Conservation (phyloP, 1,284 basidiomycete species). For the Exobasidium cylindrosporum region DNA sequence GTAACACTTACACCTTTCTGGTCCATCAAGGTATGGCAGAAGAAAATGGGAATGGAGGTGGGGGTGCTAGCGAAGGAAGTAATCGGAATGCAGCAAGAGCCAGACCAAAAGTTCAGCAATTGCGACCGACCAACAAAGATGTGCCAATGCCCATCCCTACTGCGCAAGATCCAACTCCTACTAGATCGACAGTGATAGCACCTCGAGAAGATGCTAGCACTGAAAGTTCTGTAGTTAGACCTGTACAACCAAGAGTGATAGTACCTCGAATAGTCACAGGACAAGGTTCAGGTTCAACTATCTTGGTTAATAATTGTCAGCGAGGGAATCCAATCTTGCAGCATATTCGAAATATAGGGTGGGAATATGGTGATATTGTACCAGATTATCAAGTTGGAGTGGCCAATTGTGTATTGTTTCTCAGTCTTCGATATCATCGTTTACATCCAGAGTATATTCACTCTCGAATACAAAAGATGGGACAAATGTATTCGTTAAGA, state of each 20-base stretch:
- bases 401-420: slow-evolving; percentile 42
- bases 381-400: slow-evolving; percentile 64
- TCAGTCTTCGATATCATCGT: slow-evolving; percentile 87
- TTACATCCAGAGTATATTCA: slow-evolving; percentile 97
- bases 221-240: not conserved
- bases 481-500: slow-evolving; percentile 74
- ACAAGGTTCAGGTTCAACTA: slow-evolving; percentile 32
- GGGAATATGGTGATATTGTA: slow-evolving; percentile 90
- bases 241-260: not conserved
- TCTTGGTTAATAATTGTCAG: slow-evolving; percentile 58
- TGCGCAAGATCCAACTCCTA: not conserved
- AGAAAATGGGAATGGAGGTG: not conserved
- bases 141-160: not conserved
- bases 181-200: not conserved
- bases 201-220: not conserved
- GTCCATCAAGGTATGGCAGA: not conserved
- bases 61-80: too few species aligned
- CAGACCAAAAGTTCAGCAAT: slow-evolving; percentile 15
- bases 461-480: slow-evolving; percentile 80
- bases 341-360: slow-evolving; percentile 79
- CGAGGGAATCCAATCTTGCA: slow-evolving; percentile 83
- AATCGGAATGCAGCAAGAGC: not conserved
- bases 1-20: too few species aligned
- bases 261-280: slow-evolving; percentile 15
- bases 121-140: slow-evolving; percentile 17